These are phyloP conservation scores for Cyberlindnera amylophila DNA, from an alignment of 805 yeast species.

Conservation along the genomic window DNA sequence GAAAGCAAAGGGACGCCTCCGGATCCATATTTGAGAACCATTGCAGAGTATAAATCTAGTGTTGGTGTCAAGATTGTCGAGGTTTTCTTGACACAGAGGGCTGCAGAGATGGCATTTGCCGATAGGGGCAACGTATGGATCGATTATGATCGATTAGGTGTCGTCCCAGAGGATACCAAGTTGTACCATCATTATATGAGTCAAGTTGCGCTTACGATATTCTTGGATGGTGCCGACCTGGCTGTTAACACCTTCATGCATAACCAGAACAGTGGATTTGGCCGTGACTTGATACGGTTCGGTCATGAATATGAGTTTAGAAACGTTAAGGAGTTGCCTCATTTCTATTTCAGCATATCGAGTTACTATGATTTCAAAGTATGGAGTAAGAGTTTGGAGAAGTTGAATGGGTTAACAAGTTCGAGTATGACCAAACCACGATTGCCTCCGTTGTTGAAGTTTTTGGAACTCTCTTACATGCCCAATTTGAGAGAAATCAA, in stretches of 20 bases:
- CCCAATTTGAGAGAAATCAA: constrained; percentile 18
- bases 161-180: constrained; percentile 2
- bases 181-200: constrained; percentile 5
- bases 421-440: constrained; percentile 21
- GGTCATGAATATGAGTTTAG: constrained; percentile 23
- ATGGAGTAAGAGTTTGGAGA: constrained; percentile 11
- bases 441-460: constrained; percentile 19
- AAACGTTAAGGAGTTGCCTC: constrained; percentile 14
- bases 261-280: background rate
- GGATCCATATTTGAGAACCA: constrained; percentile 8
- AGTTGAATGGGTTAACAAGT: constrained; percentile 18
- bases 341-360: constrained; percentile 17
- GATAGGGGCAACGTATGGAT: constrained; percentile 7
- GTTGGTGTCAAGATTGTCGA: constrained; percentile 13
- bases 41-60: constrained; percentile 7
- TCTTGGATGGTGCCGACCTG: constrained; percentile 10
- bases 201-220: constrained; percentile 13
- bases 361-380: constrained; percentile 17
- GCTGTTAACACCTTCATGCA: constrained; percentile 3
- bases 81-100: constrained; percentile 9
- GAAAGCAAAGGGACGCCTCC: constrained; percentile 1
- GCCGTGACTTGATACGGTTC: constrained; percentile 9
- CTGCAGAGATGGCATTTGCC: constrained; percentile 5
- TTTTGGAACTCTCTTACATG: constrained; percentile 18
- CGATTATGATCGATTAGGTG: constrained; percentile 1